phyloP scores from a whole-genome alignment of 345 rosid genomes.

The Geranium rotundifolium region DNA sequence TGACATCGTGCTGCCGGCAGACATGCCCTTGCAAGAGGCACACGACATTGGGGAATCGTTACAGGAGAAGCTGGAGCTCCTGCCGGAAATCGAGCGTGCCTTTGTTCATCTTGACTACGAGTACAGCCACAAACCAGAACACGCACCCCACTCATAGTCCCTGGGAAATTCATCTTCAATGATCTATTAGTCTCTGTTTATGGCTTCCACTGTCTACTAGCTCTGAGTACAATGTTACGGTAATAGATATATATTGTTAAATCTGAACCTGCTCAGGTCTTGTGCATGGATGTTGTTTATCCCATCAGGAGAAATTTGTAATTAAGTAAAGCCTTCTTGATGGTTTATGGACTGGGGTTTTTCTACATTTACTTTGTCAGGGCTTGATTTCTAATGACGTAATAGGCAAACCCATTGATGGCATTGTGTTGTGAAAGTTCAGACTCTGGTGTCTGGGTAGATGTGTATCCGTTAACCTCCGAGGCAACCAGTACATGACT shows the following conservation, averaged over 20 bases:
- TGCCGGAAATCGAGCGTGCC: conserved; percentile 85
- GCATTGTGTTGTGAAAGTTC: no score
- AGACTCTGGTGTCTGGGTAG: no score
- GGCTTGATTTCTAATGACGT: no score
- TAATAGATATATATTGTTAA: not conserved
- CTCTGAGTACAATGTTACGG: not conserved
- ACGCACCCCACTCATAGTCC: conserved; percentile 44
- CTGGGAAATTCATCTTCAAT: not conserved
- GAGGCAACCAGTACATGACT: no score
- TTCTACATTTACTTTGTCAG: no score
- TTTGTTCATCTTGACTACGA: conserved; percentile 98
- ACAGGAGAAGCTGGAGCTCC: conserved; percentile 85
- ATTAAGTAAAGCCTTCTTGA: no score
- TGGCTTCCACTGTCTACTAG: not conserved
- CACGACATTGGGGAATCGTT: conserved; percentile 86
- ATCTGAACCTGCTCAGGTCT: not conserved
- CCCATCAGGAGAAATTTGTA: no score
- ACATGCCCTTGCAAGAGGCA: conserved; percentile 83
- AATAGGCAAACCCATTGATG: no score
- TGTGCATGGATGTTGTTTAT: no score
- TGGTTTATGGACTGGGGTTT: no score
- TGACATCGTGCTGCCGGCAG: conserved; percentile 83
- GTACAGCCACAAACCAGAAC: conserved; percentile 91
- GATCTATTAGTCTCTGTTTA: not conserved
- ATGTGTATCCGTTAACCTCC: no score